Evolutionary conservation across 2,329 filamentous ascomycete species (phyloP), one percentile per base, ranked within the genome.

Genomic region (Emergomyces orientalis): DNA sequence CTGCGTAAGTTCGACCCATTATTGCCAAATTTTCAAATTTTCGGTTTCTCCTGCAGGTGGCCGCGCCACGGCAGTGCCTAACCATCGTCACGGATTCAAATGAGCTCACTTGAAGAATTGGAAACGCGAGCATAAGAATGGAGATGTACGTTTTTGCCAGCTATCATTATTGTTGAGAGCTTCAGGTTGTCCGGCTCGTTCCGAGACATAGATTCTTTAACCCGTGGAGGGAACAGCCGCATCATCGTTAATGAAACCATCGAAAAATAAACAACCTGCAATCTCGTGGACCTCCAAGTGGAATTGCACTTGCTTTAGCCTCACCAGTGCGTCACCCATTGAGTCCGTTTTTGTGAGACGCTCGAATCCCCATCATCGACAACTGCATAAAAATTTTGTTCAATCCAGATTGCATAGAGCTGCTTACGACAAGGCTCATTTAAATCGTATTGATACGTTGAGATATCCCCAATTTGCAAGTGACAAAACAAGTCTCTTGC

Each of bases 61-160:
- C 59, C 59, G 59, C 59, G 45, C 59, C 59, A 60, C 32, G n/a
- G 59, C 43, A 39, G 45, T 51, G 45, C 19, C 59, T 60, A 60
- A 52, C 59, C 59, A 60, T 34, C 52, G 43, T 54, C 45, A 27
- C 22, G 59, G 59, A 54, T 47, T 37, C 59, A 43, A 37, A 30
- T 39, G 34, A 27, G 27, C 22, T 41, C 13, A 25, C 59, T 27
- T 52, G 59, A 60, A 60, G 59, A 39, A 60, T 11, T 13, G 30
- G 32, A 39, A 37, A n/a, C 22, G 25, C 22, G n/a, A 37, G 32
- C 8, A 57, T 37, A 57, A 22, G 19, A n/a, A 37, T 41, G 54
- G 34, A 34, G 41, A 25, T n/a, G 54, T 41, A 39, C 6, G 8
- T 14, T 56, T 32, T 34, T 22, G 19, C 25, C 27, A 45, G 27